Percentiles rank a stretch among this genome's conserved stretches.
phyloP scores from a whole-genome alignment of 495 filamentous ascomycete species.

The Tuber calosporum region DNA sequence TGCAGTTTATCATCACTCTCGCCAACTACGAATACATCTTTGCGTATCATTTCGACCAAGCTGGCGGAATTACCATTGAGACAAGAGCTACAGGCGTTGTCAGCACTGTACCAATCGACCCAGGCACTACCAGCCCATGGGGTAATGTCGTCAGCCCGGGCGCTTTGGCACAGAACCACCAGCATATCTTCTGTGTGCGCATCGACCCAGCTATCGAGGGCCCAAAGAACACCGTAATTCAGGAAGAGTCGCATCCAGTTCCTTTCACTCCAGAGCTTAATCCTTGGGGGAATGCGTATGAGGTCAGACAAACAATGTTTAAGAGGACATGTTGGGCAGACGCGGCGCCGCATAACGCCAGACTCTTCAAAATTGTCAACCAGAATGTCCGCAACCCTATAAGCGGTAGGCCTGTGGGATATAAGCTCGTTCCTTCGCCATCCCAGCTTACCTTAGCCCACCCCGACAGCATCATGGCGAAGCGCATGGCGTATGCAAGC shows the following conservation, averaged over 20 bases:
- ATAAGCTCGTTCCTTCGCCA: constrained; percentile 41
- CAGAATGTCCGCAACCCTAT: constrained; percentile 45
- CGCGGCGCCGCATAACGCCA: constrained; percentile 48
- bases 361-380: constrained; percentile 50
- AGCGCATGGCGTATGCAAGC: constrained; percentile 43
- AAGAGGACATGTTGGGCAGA: constrained; percentile 46
- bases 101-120: constrained; percentile 48
- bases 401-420: constrained; percentile 43
- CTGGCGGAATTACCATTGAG: constrained; percentile 49
- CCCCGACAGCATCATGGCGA: constrained; percentile 42
- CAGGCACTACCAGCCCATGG: constrained; percentile 48
- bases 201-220: constrained; percentile 54
- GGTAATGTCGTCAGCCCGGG: constrained; percentile 48
- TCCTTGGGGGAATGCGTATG: constrained; percentile 49
- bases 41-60: constrained; percentile 50
- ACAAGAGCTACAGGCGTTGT: constrained; percentile 48
- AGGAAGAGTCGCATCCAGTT: constrained; percentile 47
- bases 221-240: constrained; percentile 48
- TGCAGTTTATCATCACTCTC: constrained; percentile 70
- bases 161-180: constrained; percentile 50
- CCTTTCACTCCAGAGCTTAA: constrained; percentile 46
- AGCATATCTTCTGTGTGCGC: constrained; percentile 52
- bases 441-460: constrained; percentile 44
- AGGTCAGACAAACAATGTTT: constrained; percentile 47
- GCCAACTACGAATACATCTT: constrained; percentile 74